Evolutionary conservation across 345 rosid species (phyloP).

Genomic region (Salix viminalis): DNA sequence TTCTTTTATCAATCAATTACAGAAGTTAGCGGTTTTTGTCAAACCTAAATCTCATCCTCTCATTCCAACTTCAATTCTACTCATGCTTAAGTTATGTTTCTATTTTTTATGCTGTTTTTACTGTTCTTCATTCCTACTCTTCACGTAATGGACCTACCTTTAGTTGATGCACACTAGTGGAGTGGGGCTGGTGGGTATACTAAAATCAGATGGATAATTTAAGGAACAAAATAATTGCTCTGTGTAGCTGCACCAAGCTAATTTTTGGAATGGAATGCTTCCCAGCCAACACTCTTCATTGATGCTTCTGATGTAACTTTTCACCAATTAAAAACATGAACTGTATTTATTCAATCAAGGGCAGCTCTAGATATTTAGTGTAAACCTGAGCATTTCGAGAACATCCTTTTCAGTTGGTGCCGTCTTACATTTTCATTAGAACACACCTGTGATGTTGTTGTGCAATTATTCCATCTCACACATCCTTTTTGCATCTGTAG

Average conservation of each 20-base stretch:
- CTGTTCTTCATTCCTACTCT: neutral
- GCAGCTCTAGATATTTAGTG: neutral
- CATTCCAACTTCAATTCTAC: neutral
- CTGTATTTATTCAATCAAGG: neutral
- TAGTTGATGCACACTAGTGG: neutral
- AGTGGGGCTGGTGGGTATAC: neutral
- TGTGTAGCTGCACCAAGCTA: neutral
- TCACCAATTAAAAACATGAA: neutral
- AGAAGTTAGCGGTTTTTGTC: neutral
- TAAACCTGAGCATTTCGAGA: neutral
- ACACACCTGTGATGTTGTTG: neutral
- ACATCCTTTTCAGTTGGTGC: neutral
- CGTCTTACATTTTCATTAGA: neutral
- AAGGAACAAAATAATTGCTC: neutral
- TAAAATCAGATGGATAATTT: neutral
- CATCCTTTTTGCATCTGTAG: slow-evolving; percentile 33
- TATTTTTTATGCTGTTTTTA: neutral
- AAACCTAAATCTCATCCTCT: neutral
- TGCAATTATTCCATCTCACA: slow-evolving; percentile 4
- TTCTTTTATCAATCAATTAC: neutral
- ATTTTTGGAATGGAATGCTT: neutral
- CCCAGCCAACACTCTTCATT: neutral
- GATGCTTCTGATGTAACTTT: neutral
- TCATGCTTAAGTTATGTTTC: neutral
- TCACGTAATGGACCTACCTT: neutral